These are phyloP conservation scores for Epichloe festucae DNA, from an alignment of 2,329 filamentous ascomycete genomes.

Conservation along the genomic window DNA sequence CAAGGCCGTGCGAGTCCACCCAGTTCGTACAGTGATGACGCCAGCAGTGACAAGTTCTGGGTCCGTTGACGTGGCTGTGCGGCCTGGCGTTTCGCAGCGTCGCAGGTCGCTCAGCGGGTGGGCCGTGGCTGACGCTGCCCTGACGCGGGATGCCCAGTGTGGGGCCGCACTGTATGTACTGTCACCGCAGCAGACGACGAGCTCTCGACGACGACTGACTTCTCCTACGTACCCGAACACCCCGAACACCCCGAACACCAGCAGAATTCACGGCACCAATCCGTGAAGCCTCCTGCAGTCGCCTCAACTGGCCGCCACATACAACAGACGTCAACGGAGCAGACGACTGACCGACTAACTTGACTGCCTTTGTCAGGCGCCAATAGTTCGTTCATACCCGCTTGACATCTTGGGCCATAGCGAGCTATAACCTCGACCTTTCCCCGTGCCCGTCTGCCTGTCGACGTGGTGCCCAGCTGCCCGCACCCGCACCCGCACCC, in stretches of 20 bases:
- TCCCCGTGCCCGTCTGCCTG: neutral
- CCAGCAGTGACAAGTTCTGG: neutral
- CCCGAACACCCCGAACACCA: too few species aligned
- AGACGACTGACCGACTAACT: neutral
- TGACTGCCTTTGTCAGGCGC: neutral
- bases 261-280: too few species aligned
- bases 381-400: neutral
- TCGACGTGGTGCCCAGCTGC: neutral
- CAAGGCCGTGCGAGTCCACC: too few species aligned
- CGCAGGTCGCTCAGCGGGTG: neutral
- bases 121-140: neutral
- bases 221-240: too few species aligned
- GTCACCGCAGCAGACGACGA: too few species aligned
- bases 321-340: neutral
- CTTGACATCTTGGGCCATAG: neutral
- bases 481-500: constrained; percentile 6
- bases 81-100: neutral
- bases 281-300: neutral
- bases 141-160: too few species aligned
- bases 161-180: too few species aligned
- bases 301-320: neutral
- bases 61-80: neutral
- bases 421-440: neutral
- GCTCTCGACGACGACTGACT: too few species aligned
- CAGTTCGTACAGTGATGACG: neutral